Conservation (phyloP, 1,284 basidiomycete genomes). For the Rhodotorula sp. region DNA sequence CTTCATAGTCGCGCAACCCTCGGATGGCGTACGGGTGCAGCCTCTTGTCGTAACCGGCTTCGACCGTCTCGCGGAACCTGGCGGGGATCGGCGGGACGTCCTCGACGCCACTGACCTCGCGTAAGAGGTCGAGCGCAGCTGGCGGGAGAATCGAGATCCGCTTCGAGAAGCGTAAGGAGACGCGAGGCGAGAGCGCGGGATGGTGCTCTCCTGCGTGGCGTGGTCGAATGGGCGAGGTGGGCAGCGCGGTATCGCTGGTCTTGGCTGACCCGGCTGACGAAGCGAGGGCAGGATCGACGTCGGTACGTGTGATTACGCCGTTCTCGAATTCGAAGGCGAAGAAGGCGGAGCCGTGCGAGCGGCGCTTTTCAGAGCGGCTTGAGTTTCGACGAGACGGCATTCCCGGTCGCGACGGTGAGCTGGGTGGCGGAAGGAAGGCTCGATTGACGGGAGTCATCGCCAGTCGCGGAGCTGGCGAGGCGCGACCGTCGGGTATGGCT, state of each 20-base stretch:
- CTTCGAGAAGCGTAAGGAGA: slow-evolving; percentile 46
- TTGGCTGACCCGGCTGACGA: neutral
- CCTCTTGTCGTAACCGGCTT: slow-evolving; percentile 42
- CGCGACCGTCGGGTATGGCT: neutral
- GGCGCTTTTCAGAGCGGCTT: slow-evolving; percentile 1
- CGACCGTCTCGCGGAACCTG: slow-evolving; percentile 21
- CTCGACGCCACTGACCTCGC: slow-evolving; percentile 33
- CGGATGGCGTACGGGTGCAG: slow-evolving; percentile 54
- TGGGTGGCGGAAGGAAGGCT: neutral
- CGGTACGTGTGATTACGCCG: slow-evolving; percentile 24
- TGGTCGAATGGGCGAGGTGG: slow-evolving; percentile 20
- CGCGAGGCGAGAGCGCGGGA: slow-evolving; percentile 39
- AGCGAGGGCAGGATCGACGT: slow-evolving; percentile 23
- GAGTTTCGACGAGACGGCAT: neutral
- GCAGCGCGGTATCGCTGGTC: slow-evolving; percentile 2
- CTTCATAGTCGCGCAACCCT: slow-evolving; percentile 54
- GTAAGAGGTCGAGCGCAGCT: slow-evolving; percentile 44
- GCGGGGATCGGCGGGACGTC: slow-evolving; percentile 43
- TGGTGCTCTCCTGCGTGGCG: slow-evolving; percentile 3
- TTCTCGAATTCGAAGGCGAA: slow-evolving; percentile 41
- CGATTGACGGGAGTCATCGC: neutral
- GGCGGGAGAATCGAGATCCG: slow-evolving; percentile 45
- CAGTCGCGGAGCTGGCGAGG: slow-evolving; percentile 3
- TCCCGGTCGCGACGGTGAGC: neutral
- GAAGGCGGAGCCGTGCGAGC: slow-evolving; percentile 27